These are phyloP conservation scores for Phytophthora idaei DNA, from an alignment of 352 stramenopile species.

Conservation along the genomic window DNA sequence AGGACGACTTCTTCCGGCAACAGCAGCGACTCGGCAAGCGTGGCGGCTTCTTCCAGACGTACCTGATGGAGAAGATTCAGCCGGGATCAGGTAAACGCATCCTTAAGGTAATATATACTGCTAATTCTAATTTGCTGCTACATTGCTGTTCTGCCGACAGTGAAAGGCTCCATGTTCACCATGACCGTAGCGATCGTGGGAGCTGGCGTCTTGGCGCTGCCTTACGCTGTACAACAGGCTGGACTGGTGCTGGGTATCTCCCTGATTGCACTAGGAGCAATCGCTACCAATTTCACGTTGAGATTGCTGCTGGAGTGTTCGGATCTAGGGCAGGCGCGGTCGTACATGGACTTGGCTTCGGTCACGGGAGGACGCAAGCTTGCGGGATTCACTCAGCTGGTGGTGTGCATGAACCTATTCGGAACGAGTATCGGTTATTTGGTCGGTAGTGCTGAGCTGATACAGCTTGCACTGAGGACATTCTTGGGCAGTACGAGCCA, in stretches of 20 bases:
- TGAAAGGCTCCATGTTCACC: conserved; percentile 91
- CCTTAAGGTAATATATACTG: not conserved
- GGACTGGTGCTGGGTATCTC: conserved; percentile 75
- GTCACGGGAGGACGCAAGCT: conserved; percentile 68
- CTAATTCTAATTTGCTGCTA: conserved; percentile 5
- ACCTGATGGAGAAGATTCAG: conserved; percentile 84
- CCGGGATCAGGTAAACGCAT: conserved; percentile 68
- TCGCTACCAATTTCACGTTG: conserved; percentile 86
- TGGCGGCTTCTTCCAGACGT: conserved; percentile 68
- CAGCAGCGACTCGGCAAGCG: conserved; percentile 40
- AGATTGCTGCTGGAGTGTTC: conserved; percentile 80
- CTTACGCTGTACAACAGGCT: conserved; percentile 79
- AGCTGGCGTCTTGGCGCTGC: conserved; percentile 79
- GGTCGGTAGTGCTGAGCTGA: conserved; percentile 78
- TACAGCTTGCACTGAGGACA: conserved; percentile 63
- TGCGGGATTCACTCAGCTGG: conserved; percentile 72
- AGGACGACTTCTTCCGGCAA: conserved; percentile 54
- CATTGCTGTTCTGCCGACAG: conserved; percentile 31
- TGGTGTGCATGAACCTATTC: conserved; percentile 90
- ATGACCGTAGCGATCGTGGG: conserved; percentile 90
- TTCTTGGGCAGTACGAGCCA: conserved; percentile 52
- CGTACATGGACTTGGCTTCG: conserved; percentile 84
- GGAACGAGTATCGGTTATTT: conserved; percentile 87
- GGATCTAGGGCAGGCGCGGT: conserved; percentile 71
- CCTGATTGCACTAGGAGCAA: conserved; percentile 68